Evolutionary conservation across 1,139 yeast genomes (phyloP), one percentile per base, ranked within the genome.

Genomic region (Chernovozyma aurita): DNA sequence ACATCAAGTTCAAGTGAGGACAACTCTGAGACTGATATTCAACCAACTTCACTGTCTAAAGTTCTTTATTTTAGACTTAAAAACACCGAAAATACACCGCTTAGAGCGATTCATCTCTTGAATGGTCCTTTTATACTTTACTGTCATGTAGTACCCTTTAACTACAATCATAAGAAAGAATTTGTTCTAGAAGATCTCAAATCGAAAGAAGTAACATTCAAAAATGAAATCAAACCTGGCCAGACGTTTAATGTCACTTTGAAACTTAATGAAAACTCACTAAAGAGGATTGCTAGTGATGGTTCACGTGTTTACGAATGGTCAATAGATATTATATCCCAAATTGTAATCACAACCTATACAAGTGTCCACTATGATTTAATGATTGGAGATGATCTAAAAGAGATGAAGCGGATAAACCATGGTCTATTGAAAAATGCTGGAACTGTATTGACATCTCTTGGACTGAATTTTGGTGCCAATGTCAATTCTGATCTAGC

Each of bases 291-390:
- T 40, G 39, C 25, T 49, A 31, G 47, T 45, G 57, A 38, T 48
- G 33, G 63, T 42, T 55, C 63, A 37, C 49, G 57, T 5, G 59
- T 63, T 32, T 81, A 80, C 48, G 72, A 74, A 13, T 92, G 97
- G 97, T 63, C 75, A 2, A 75, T 92, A 3, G 97, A 92, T 52
- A 76, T 92, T 4, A 69, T 83, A 4, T 82, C 95, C 26, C 97
- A 92, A 50, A 80, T 85, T 41, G 65, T 92, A 17, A 86, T 92
- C 53, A 80, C 85, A 11, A 65, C 78, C 2, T 69, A 77, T 11
- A 78, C 94, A 0, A 75, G 73, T 22, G 76, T 85, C 3, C 69
- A 76, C 14, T 88, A 78, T 59, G 95, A 86, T 48, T 47, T 90
- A 2, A 50, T 76, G 42, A 56, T 90, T 3, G 85, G 83, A 2